Evolutionary conservation across 179 eudicot genomes (phyloP).

Genomic region (Beta macrorhiza): DNA sequence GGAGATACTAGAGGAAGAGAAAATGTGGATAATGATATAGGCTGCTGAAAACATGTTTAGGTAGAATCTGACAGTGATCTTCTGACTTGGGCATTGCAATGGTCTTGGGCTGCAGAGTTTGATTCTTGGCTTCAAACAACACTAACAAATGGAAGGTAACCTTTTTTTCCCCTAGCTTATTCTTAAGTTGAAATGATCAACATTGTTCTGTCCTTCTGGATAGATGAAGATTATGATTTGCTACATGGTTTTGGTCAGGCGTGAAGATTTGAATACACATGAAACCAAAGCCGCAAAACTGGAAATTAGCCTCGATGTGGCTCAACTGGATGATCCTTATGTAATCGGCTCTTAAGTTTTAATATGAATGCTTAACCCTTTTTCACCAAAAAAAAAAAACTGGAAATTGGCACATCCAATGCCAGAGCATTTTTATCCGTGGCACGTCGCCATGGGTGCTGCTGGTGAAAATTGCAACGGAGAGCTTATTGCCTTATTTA

Average conservation of each 20-base stretch:
- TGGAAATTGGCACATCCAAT: constrained; percentile 66
- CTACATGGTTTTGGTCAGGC: constrained; percentile 31
- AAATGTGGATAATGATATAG: neutral
- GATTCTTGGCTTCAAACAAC: constrained; percentile 65
- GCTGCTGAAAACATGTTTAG: neutral
- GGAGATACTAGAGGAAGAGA: neutral
- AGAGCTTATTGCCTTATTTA: constrained; percentile 67
- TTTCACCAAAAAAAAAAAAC: no score
- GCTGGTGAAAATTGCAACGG: constrained; percentile 46
- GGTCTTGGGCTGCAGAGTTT: constrained; percentile 59
- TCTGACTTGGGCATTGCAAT: neutral
- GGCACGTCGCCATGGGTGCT: constrained; percentile 75
- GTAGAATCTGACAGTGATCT: neutral
- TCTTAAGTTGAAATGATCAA: neutral
- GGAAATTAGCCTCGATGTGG: no score
- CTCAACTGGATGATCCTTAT: no score
- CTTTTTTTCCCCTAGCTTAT: neutral
- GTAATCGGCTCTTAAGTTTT: no score
- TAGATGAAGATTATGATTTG: neutral
- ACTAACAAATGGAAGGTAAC: constrained; percentile 51
- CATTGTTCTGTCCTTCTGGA: no score
- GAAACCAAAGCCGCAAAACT: constrained; percentile 37
- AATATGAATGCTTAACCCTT: no score
- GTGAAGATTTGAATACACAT: constrained; percentile 52
- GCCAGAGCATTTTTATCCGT: constrained; percentile 68